Conservation (phyloP, 1,284 basidiomycete genomes). For the Naganishia liquefaciens region DNA sequence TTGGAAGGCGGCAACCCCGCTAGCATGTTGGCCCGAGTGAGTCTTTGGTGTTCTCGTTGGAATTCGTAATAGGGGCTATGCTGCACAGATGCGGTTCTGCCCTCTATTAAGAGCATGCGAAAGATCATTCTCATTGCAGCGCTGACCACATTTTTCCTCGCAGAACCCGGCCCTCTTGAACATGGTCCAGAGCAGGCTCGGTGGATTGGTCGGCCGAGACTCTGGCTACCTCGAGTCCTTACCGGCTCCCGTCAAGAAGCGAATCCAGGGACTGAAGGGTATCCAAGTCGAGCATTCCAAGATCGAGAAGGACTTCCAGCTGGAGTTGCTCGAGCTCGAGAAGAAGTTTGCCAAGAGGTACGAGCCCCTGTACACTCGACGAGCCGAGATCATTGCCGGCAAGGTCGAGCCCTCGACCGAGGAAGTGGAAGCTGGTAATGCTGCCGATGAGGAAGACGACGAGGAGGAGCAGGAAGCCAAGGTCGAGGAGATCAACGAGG, state of each 20-base stretch:
- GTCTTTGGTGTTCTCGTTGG: slow-evolving; percentile 32
- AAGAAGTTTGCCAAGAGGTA: slow-evolving; percentile 91
- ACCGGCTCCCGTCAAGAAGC: slow-evolving; percentile 76
- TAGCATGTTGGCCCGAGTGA: slow-evolving; percentile 51
- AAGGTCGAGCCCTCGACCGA: slow-evolving; percentile 71
- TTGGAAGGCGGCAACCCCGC: slow-evolving; percentile 55
- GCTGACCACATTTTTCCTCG: slow-evolving; percentile 37
- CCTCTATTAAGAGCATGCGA: too few species aligned
- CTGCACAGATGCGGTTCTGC: not conserved
- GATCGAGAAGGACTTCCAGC: slow-evolving; percentile 93
- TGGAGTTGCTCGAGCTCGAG: slow-evolving; percentile 93
- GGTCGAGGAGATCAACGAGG: slow-evolving; percentile 49
- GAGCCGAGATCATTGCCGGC: slow-evolving; percentile 80
- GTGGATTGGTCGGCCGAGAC: slow-evolving; percentile 70
- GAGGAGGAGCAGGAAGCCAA: slow-evolving; percentile 55
- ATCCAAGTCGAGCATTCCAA: slow-evolving; percentile 90
- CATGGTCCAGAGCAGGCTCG: slow-evolving; percentile 67
- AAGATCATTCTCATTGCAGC: not conserved
- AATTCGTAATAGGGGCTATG: not conserved
- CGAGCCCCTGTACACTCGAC: slow-evolving; percentile 84
- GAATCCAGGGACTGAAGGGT: slow-evolving; percentile 89
- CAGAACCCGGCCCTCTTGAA: slow-evolving; percentile 60
- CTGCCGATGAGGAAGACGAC: slow-evolving; percentile 58
- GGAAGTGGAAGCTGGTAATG: slow-evolving; percentile 80
- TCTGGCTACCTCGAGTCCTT: slow-evolving; percentile 86